Evolutionary conservation across 768 basidiomycete species (phyloP), one percentile per base, ranked within the genome.

Genomic region (Termitomyces sp.): DNA sequence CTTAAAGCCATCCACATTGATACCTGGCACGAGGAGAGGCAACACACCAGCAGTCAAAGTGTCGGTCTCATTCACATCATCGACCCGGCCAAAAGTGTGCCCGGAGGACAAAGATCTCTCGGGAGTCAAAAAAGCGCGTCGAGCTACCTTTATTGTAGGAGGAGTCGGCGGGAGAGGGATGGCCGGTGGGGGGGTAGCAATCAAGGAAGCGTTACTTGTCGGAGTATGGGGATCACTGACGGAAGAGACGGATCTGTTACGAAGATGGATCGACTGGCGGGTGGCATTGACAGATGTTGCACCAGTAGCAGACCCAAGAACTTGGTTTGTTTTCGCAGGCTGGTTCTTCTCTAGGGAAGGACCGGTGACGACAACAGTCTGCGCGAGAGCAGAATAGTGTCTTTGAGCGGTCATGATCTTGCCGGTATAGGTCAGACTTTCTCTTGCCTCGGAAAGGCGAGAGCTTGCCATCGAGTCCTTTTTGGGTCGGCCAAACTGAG

Each of bases 111-210:
- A 80, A 0, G 83, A 85, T 61, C 83, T 84, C 69, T 80, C 79
- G 69, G 87, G 85, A 3, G 73, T 69, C 27, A 82, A 73, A 64
- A 76, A 69, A 40, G 78, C 81, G n/a, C 77, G 76, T 50, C 79
- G 80, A 46, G 79, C 83, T 28, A 76, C 77, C 61, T 79, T 76
- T 47, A 87, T 79, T 56, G 77, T 85, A 0, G 85, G 85, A 30
- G 87, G 87, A n/a, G 86, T 90, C 2, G 88, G 87, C 11, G 88
- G 87, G 34, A 89, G 77, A 10, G 88, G 87, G 61, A 82, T 79
- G 1, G 83, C 75, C 4, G 88, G 87, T 30, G 88, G 87, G 10
- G 83, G 82, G 63, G 74, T 82, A 58, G 74, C 70, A 58, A 66
- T 73, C 63, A 73, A 70, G 28, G 63, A 67, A 47, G 66, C 67